A percentile compares a stretch with the other conserved stretches of the same genome.
These are phyloP conservation scores for Chaetomiaceae sp. DNA, from an alignment of 2,329 filamentous ascomycete genomes.

Conservation along the genomic window DNA sequence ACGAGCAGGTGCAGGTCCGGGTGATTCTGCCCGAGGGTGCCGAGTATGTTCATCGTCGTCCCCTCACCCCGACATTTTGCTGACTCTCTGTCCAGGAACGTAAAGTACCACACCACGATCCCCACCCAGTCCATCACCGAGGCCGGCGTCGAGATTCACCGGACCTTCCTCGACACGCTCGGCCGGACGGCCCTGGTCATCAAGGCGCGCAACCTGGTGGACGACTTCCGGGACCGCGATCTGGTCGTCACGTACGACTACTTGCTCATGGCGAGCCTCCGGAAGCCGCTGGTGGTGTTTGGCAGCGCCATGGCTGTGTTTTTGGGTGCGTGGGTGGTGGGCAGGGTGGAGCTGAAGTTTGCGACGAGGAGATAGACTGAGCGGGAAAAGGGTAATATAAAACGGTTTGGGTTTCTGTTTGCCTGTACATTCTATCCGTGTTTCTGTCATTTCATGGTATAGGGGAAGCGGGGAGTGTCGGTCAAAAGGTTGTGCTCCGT, in stretches of 20 bases:
- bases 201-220: conserved; percentile 79
- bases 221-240: conserved; percentile 81
- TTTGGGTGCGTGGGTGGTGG: conserved; percentile 66
- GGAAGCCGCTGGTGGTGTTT: conserved; percentile 84
- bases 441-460: neutral
- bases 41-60: conserved; percentile 52
- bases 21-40: conserved; percentile 90
- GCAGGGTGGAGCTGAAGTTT: conserved; percentile 79
- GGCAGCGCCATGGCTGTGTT: conserved; percentile 70
- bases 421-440: conserved; percentile 5
- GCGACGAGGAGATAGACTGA: conserved; percentile 37
- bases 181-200: conserved; percentile 80
- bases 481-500: neutral
- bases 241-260: conserved; percentile 87
- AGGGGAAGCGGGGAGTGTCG: conserved; percentile 1
- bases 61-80: conserved; percentile 21
- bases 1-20: conserved; percentile 73
- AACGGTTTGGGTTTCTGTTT: conserved; percentile 7
- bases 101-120: conserved; percentile 71
- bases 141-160: conserved; percentile 59
- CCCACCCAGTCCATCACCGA: conserved; percentile 59
- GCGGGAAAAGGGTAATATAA: conserved; percentile 10
- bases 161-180: conserved; percentile 89
- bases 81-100: conserved; percentile 59
- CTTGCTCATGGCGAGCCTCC: conserved; percentile 65